phyloP scores from a whole-genome alignment of 1,139 yeast species.

The Pichia sp. region DNA sequence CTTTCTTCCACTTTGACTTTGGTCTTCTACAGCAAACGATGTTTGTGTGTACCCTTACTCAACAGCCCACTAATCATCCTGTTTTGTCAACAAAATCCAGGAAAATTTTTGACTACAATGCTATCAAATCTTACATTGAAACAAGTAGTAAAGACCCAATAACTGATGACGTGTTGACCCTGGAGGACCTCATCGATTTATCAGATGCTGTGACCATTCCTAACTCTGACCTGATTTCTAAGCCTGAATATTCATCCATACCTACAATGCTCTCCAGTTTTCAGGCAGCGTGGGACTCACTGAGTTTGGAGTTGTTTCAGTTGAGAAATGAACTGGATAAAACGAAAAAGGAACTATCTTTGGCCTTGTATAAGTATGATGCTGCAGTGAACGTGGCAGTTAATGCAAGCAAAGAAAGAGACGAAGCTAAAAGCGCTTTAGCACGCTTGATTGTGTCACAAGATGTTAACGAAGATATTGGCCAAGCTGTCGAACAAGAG shows the following conservation, averaged over 20 bases:
- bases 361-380: constrained; percentile 76
- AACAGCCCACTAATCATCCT: constrained; percentile 57
- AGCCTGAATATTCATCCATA: constrained; percentile 44
- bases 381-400: constrained; percentile 89
- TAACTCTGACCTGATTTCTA: constrained; percentile 27
- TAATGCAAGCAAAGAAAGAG: constrained; percentile 61
- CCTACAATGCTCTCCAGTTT: constrained; percentile 69
- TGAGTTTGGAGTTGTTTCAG: constrained; percentile 73
- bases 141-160: constrained; percentile 74
- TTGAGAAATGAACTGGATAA: constrained; percentile 62
- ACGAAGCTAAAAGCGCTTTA: constrained; percentile 57
- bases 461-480: constrained; percentile 14
- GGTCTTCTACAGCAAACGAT: background rate
- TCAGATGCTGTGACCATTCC: constrained; percentile 8
- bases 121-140: constrained; percentile 54
- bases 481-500: background rate
- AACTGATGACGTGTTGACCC: constrained; percentile 47
- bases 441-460: constrained; percentile 30
- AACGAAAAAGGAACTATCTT: constrained; percentile 64
- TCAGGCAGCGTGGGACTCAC: constrained; percentile 87
- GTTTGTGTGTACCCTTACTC: constrained; percentile 40
- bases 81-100: constrained; percentile 74
- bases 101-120: constrained; percentile 56
- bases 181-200: constrained; percentile 36
- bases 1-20: too few relatives aligned